A percentile compares a stretch with the other conserved stretches of the same genome.
phyloP scores from a whole-genome alignment of 2,329 filamentous ascomycete species.

The Alternaria dauci region DNA sequence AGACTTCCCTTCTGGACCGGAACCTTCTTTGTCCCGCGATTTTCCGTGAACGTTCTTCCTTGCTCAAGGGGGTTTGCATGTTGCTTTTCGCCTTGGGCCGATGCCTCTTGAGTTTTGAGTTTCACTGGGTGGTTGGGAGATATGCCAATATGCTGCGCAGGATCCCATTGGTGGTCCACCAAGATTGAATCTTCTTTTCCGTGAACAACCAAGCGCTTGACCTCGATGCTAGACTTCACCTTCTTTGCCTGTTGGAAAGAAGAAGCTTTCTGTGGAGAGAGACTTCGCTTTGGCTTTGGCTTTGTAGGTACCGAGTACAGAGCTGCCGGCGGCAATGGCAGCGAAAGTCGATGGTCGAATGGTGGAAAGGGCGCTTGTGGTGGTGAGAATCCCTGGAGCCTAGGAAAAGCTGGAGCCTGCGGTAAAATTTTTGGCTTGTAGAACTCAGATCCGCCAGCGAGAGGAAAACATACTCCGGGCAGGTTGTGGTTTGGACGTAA shows the following conservation, averaged over 20 bases:
- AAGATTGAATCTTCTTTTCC: conserved; percentile 22
- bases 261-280: conserved; percentile 10
- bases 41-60: not conserved
- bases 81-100: not conserved
- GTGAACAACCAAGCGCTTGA: conserved; percentile 31
- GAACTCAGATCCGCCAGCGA: not conserved
- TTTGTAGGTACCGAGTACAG: conserved; percentile 32
- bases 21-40: not conserved
- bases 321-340: conserved; percentile 29
- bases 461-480: not conserved
- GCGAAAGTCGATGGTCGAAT: not conserved
- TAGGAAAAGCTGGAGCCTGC: not conserved
- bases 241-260: not conserved
- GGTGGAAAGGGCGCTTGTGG: not conserved
- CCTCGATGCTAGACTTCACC: not conserved
- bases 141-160: conserved; percentile 15
- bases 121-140: not conserved
- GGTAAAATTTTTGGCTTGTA: not conserved
- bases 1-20: not conserved
- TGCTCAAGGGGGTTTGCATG: not conserved
- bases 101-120: not conserved
- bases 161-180: conserved; percentile 31
- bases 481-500: not conserved
- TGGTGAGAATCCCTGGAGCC: not conserved
- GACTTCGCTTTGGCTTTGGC: conserved; percentile 16